Conservation (phyloP, 192 early-diverging fungal genomes). For the Rhizophlyctis rosea region DNA sequence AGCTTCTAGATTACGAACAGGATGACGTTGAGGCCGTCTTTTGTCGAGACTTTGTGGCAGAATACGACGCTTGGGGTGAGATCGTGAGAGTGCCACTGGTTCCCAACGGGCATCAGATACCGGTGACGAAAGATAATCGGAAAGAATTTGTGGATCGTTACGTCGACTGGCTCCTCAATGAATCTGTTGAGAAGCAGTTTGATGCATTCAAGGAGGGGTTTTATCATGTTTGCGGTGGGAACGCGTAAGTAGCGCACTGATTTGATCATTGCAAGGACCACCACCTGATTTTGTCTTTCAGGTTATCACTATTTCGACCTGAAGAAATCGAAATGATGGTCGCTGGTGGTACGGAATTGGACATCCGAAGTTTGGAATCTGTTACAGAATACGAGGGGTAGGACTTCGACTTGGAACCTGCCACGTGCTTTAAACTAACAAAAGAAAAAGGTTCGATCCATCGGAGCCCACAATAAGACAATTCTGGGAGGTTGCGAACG, state of each 20-base stretch:
- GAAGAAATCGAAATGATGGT: constrained; percentile 58
- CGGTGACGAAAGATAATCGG: constrained; percentile 78
- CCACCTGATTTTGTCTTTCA: too few species aligned
- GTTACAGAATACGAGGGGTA: constrained; percentile 58
- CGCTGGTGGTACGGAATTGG: constrained; percentile 48
- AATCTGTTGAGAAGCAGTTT: constrained; percentile 60
- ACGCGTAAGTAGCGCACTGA: too few species aligned
- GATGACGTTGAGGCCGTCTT: constrained; percentile 75
- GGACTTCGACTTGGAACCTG: too few species aligned
- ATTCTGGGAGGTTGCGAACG: constrained; percentile 81
- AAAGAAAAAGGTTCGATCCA: constrained; percentile 52
- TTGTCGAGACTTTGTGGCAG: constrained; percentile 70
- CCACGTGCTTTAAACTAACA: neutral
- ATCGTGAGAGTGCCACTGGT: constrained; percentile 61
- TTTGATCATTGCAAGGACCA: too few species aligned
- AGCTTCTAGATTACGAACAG: constrained; percentile 68
- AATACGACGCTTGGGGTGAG: constrained; percentile 55
- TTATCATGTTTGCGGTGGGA: constrained; percentile 64
- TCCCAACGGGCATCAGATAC: constrained; percentile 55
- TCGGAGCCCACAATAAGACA: constrained; percentile 61
- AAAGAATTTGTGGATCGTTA: constrained; percentile 70
- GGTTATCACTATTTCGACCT: constrained; percentile 49
- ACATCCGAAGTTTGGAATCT: constrained; percentile 42
- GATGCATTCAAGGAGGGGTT: constrained; percentile 78
- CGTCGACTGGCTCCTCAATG: constrained; percentile 62